phyloP scores from a whole-genome alignment of 1,139 yeast species.

The Chernovozyma aurita region DNA sequence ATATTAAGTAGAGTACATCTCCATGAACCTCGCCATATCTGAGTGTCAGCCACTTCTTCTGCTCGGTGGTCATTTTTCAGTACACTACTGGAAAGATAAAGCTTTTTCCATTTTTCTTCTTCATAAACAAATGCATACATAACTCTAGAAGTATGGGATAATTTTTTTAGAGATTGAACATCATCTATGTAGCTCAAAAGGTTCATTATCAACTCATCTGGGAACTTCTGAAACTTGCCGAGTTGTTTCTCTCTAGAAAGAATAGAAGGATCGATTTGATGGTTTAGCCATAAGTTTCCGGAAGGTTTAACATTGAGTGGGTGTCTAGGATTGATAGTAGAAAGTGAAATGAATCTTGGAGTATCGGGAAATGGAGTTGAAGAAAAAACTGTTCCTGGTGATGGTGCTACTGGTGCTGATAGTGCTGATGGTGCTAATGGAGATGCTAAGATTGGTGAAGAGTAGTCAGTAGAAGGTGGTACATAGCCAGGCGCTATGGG shows the following conservation, averaged over 20 bases:
- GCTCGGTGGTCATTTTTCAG: slow-evolving; percentile 10
- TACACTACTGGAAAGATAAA: slow-evolving; percentile 23
- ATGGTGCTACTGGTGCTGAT: no score
- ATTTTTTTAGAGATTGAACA: slow-evolving; percentile 39
- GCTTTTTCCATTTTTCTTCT: slow-evolving; percentile 74
- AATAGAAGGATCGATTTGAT: slow-evolving; percentile 16
- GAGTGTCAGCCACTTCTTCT: not conserved
- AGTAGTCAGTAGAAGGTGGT: no score
- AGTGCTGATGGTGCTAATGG: no score
- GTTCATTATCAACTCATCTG: slow-evolving; percentile 56
- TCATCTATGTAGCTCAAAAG: slow-evolving; percentile 43
- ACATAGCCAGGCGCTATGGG: no score
- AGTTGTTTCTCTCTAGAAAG: slow-evolving; percentile 30
- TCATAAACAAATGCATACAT: slow-evolving; percentile 67
- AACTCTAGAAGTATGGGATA: slow-evolving; percentile 60
- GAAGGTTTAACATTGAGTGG: slow-evolving; percentile 74
- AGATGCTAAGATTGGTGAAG: no score
- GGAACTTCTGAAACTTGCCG: slow-evolving; percentile 49
- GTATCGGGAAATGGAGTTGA: slow-evolving; percentile 6
- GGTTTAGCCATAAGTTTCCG: slow-evolving; percentile 49
- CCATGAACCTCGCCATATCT: slow-evolving; percentile 76
- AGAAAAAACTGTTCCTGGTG: no score
- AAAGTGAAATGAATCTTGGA: slow-evolving; percentile 21
- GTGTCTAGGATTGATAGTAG: slow-evolving; percentile 38
- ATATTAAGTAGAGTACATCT: slow-evolving; percentile 51